Evolutionary conservation across 768 basidiomycete species (phyloP).

Genomic region (Calocybe cyanea): DNA sequence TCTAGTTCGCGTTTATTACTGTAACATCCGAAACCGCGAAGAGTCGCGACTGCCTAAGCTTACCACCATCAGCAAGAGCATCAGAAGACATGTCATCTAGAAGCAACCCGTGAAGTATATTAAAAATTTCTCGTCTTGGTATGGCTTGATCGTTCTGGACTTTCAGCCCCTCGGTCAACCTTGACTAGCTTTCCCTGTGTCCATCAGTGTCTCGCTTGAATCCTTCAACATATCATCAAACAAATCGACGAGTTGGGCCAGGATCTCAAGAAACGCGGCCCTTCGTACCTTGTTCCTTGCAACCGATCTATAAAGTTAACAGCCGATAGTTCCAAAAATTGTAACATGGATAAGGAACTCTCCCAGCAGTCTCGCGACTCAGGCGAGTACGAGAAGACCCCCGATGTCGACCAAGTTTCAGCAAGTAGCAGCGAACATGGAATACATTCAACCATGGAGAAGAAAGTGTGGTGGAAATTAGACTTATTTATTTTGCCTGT

Average conservation of each 20-base stretch:
- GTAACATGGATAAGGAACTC: constrained; percentile 9
- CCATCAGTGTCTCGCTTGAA: not conserved
- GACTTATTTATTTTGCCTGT: constrained; percentile 12
- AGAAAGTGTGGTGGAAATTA: constrained; percentile 14
- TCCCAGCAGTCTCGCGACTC: constrained; percentile 12
- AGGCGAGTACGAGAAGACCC: constrained; percentile 10
- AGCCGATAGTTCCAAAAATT: not conserved
- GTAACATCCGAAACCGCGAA: not conserved
- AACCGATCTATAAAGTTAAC: constrained; percentile 1
- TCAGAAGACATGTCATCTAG: constrained; percentile 6
- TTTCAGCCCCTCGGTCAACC: too few relatives aligned
- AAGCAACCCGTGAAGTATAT: not conserved
- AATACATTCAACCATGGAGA: constrained; percentile 2
- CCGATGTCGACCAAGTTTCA: constrained; percentile 1
- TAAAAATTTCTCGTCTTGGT: not conserved
- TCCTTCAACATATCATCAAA: not conserved
- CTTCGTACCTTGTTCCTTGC: constrained; percentile 11
- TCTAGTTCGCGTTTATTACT: not conserved
- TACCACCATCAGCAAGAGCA: constrained; percentile 3
- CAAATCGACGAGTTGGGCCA: not conserved
- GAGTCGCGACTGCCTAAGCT: too few relatives aligned
- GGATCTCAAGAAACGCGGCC: constrained; percentile 3
- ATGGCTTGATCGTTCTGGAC: constrained; percentile 1
- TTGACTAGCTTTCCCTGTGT: too few relatives aligned
- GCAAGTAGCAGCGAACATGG: not conserved